A percentile compares a stretch with the other conserved stretches of the same genome.
Conservation (phyloP, 163 green algal species). For the Botryococcus braunii region DNA sequence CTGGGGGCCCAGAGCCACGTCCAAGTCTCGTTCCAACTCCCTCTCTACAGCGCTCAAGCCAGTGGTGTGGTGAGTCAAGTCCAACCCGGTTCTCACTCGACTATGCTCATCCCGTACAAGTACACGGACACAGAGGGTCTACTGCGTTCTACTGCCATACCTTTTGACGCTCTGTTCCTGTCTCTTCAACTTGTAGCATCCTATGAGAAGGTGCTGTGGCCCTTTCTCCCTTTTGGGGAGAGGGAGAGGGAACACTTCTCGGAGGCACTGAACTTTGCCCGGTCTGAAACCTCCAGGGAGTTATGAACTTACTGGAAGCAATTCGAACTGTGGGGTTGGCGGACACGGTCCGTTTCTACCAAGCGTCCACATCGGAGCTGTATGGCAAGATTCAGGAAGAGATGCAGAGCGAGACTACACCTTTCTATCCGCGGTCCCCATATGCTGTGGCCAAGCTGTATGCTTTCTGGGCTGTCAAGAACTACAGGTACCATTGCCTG, state of each 20-base stretch:
- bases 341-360: constrained; percentile 53
- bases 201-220: too few species aligned
- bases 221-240: too few species aligned
- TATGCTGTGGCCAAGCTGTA: constrained; percentile 74
- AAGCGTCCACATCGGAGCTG: constrained; percentile 74
- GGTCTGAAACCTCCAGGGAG: too few species aligned
- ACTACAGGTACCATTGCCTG: constrained; percentile 29
- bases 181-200: too few species aligned
- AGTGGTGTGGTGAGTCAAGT: constrained; percentile 39
- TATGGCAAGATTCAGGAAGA: constrained; percentile 61
- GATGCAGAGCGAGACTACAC: constrained; percentile 59
- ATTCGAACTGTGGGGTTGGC: constrained; percentile 34
- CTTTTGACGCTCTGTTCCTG: too few species aligned
- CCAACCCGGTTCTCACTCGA: too few species aligned
- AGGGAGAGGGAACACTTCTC: too few species aligned
- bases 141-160: too few species aligned
- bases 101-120: too few species aligned
- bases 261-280: background rate
- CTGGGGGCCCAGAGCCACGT: constrained; percentile 69
- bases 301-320: constrained; percentile 58
- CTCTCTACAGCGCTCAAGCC: constrained; percentile 63
- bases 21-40: constrained; percentile 65
- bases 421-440: constrained; percentile 68
- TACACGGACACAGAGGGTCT: too few species aligned
- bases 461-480: constrained; percentile 60